A percentile compares a stretch with the other conserved stretches of the same genome.
Conservation (phyloP, 176 grass and related monocot genomes). For the Pharus latifolius region DNA sequence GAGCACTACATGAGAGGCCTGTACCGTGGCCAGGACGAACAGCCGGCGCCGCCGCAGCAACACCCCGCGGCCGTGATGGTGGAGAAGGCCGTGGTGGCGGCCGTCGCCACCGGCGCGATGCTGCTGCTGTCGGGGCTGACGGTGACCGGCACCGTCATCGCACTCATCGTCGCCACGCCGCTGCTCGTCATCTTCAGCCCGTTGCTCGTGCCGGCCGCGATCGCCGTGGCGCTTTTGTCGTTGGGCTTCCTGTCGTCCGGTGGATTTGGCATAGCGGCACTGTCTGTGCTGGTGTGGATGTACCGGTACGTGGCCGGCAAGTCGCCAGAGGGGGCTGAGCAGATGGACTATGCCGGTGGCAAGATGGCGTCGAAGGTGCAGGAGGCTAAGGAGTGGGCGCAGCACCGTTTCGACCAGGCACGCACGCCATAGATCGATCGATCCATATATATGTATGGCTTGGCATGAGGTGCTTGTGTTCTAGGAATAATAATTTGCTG, state of each 20-base stretch:
- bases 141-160: conserved; percentile 29
- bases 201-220: conserved; percentile 28
- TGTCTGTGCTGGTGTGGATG: conserved; percentile 42
- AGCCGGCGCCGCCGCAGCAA: not conserved
- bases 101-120: conserved; percentile 7
- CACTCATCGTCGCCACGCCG: conserved; percentile 26
- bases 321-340: conserved; percentile 16
- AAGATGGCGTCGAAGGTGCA: not conserved
- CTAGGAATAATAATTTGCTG: too few species aligned
- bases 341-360: conserved; percentile 23
- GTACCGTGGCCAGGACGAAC: too few species aligned
- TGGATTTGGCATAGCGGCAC: conserved; percentile 33
- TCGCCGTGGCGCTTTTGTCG: conserved; percentile 16
- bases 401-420: conserved; percentile 15
- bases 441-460: too few species aligned
- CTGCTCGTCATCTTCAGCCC: conserved; percentile 43
- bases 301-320: conserved; percentile 32
- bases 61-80: not conserved
- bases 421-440: too few species aligned
- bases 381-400: conserved; percentile 39
- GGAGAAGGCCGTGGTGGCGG: conserved; percentile 22
- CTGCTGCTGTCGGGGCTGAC: conserved; percentile 31
- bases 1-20: too few species aligned
- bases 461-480: too few species aligned
- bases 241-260: conserved; percentile 35